Evolutionary conservation across 352 stramenopile species (phyloP), one percentile per base, ranked within the genome.

Genomic region (Thalassiosira mediterranea): DNA sequence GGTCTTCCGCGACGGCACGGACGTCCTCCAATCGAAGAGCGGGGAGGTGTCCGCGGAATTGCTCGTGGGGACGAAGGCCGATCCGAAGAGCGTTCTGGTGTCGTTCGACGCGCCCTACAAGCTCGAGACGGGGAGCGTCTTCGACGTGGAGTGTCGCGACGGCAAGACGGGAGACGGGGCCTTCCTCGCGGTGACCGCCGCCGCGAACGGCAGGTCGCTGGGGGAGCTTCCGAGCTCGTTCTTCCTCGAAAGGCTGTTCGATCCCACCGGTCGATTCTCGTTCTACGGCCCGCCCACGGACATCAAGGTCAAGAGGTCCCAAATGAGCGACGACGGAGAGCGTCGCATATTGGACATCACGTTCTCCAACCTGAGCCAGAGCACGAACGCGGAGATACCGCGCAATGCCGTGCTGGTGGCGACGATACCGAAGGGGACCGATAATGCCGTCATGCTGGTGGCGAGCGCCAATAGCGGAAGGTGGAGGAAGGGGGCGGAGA

Each of bases 201-300:
- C 54, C 7, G 66, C 69, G 0, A 37, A 62, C 26, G 83, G 81
- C 3, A 88, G 88, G 69, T 72, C 71, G n/a, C 31, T 92, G 31
- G 56, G 62, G 40, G 71, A 90, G 34, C 72, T 92, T 23, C 56
- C 69, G 28, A 65, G 76, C 23, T 68, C 64, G 0, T 92, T 92
- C 61, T 87, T 92, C 51, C 48, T 88, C 7, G 57, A 83, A 15
- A 49, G 79, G 46, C 60, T 92, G 13, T 83, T 92, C 53, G 69
- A 86, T 54, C 76, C 75, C 10, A 90, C 75, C 17, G 86, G 86
- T 53, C 64, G 86, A 32, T 92, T 92, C 68, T 87, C 72, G 10
- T 89, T 88, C 64, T 92, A 92, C 61, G 86, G 83, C n/a, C 69
- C 73, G 59, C 86, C 86, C 7, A 91, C 83, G 3, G 83, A 90